Evolutionary conservation across 2,329 filamentous ascomycete species (phyloP).

Genomic region (Zopfia rhizophila): DNA sequence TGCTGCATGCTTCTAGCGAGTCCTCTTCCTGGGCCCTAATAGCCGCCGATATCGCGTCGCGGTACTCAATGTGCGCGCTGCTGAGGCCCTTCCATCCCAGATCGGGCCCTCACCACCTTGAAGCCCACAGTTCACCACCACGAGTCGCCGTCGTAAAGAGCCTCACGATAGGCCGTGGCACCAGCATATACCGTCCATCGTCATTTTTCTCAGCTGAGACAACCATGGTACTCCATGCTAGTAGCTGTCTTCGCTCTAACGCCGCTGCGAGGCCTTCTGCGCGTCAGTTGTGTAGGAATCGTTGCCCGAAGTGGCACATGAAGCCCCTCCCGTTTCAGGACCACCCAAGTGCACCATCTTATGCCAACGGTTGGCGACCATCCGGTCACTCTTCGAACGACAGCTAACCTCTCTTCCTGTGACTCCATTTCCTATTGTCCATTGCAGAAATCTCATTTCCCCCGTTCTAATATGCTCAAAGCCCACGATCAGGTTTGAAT

Average conservation of each 20-base stretch:
- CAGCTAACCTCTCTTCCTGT: slow-evolving; percentile 34
- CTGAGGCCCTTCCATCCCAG: neutral
- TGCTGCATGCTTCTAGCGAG: too few relatives aligned
- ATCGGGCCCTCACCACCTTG: neutral
- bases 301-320: slow-evolving; percentile 47
- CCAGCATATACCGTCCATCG: slow-evolving; percentile 25
- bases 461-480: slow-evolving; percentile 49
- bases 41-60: too few relatives aligned
- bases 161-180: slow-evolving; percentile 15
- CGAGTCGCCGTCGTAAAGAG: neutral
- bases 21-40: too few relatives aligned
- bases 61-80: too few relatives aligned
- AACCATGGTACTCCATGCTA: slow-evolving; percentile 19
- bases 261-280: slow-evolving; percentile 43
- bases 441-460: slow-evolving; percentile 38
- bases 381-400: slow-evolving; percentile 40
- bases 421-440: slow-evolving; percentile 27
- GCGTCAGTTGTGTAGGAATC: slow-evolving; percentile 52
- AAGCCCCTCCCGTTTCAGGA: slow-evolving; percentile 49
- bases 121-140: neutral
- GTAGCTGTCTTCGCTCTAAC: slow-evolving; percentile 23
- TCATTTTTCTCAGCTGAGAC: slow-evolving; percentile 41
- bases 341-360: slow-evolving; percentile 41
- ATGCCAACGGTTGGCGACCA: slow-evolving; percentile 47
- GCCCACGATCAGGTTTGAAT: slow-evolving; percentile 44